Evolutionary conservation across 306 rosid species (phyloP).

Genomic region (Sicyos baderoa): DNA sequence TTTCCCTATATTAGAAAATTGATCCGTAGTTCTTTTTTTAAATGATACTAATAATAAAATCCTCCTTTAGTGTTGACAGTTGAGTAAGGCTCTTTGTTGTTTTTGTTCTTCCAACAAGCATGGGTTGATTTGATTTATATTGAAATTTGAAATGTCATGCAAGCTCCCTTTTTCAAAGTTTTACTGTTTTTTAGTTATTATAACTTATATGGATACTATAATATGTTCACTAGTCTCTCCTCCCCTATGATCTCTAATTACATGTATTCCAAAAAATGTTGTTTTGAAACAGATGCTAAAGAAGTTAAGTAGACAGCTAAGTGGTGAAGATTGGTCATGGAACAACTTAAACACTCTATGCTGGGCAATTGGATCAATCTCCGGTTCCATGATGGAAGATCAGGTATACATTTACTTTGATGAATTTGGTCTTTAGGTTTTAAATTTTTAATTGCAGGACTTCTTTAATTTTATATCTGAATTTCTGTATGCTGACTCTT

Average conservation of each 20-base stretch:
- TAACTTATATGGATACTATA: not conserved
- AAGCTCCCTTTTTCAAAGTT: conserved; percentile 5
- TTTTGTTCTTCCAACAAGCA: too few species aligned
- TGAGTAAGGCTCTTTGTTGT: not conserved
- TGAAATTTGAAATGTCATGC: not conserved
- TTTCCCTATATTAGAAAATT: not conserved
- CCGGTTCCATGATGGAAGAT: conserved; percentile 98
- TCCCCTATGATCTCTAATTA: not conserved
- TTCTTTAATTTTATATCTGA: not conserved
- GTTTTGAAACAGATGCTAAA: conserved; percentile 63
- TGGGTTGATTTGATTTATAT: not conserved
- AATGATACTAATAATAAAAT: too few species aligned
- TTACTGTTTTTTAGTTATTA: not conserved
- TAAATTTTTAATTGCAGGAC: not conserved
- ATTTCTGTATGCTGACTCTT: conserved; percentile 21
- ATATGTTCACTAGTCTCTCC: not conserved
- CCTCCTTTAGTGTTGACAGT: not conserved
- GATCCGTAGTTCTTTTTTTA: not conserved
- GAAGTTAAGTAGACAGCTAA: conserved; percentile 84
- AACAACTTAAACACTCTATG: conserved; percentile 92
- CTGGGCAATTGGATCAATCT: conserved; percentile 99
- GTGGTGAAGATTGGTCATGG: conserved; percentile 99
- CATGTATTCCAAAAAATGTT: not conserved
- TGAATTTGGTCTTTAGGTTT: conserved; percentile 8
- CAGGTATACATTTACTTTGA: conserved; percentile 44